Evolutionary conservation across 2,329 filamentous ascomycete species (phyloP), one percentile per base, ranked within the genome.

Genomic region (Aspergillus latus): DNA sequence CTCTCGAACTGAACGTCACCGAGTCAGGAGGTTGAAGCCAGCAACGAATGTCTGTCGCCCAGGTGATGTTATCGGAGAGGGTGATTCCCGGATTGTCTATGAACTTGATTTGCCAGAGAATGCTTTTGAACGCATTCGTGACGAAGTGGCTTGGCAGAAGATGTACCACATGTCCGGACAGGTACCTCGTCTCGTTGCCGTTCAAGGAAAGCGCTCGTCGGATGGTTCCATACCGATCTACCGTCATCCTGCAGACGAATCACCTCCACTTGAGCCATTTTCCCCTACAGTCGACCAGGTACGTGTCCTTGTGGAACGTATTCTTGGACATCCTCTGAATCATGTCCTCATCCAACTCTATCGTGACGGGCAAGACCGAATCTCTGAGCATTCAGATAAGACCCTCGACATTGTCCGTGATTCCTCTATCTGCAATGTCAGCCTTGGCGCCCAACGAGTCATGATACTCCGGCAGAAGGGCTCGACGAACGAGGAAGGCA

Each of bases 371-470:
- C 85, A 84, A 47, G 94, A 99, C 74, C 91, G 91, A 70, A 99
- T 99, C 60, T 94, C 90, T 0, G 94, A 99, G 70, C 94, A 99
- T 69, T 95, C 91, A 39, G 94, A 99, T 72, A 99, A 99, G 76
- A 96, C 93, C 0, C 79, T 99, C 26, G 94, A 99, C 70, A 94
- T 99, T 55, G 86, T 85, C 10, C 84, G 83, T 28, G 86, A 82
- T 4, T 94, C 89, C 26, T 92, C 82, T 58, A 96, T 99, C 63
- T 91, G 92, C 62, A 99, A 97, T 68, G 85, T 96, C 49, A 96
- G 91, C 62, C 82, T 97, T n/a, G 94, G 94, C 1, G 92, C 93
- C 0, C 87, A 95, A 74, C 82, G 94, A 52, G 92, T 86, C 2
- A 97, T 97, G 92, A 82, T 89, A 0, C 83, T 99, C 36, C 86